phyloP scores from a whole-genome alignment of 495 filamentous ascomycete genomes.

The Articulospora tetracladia region DNA sequence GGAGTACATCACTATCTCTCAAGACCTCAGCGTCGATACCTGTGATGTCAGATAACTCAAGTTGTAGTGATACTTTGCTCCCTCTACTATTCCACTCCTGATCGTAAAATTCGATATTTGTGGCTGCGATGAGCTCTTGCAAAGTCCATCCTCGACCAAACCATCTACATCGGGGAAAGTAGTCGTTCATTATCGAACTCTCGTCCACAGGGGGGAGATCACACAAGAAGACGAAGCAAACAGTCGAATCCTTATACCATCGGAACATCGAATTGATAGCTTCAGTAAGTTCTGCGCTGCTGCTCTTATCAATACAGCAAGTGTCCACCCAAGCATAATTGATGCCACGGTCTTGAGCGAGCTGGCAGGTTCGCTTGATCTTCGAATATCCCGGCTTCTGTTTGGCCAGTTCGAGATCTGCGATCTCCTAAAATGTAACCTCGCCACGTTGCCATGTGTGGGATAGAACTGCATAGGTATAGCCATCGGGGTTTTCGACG shows the following conservation, averaged over 20 bases:
- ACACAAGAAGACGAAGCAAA: conserved; percentile 34
- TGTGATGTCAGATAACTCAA: conserved; percentile 20
- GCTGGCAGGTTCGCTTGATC: conserved; percentile 31
- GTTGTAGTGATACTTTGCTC: conserved; percentile 14
- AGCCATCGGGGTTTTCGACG: neutral
- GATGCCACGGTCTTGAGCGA: conserved; percentile 23
- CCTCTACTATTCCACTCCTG: conserved; percentile 28
- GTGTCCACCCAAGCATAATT: conserved; percentile 43
- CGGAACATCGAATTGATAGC: too few relatives aligned
- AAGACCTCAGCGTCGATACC: conserved; percentile 25
- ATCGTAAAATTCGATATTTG: conserved; percentile 36
- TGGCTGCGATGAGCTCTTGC: conserved; percentile 23
- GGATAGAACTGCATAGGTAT: conserved; percentile 34
- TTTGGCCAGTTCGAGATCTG: neutral
- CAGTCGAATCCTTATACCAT: conserved; percentile 28
- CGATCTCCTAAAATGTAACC: conserved; percentile 28
- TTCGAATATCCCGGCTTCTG: conserved; percentile 26
- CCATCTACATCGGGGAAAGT: neutral
- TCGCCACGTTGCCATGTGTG: conserved; percentile 35
- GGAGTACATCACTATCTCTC: conserved; percentile 1
- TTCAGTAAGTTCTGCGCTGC: conserved; percentile 40
- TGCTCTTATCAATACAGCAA: conserved; percentile 43
- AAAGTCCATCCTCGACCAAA: conserved; percentile 19
- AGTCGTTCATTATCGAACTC: neutral
- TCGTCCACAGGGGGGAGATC: conserved; percentile 18